These are phyloP conservation scores for Helotiales sp. DNA, from an alignment of 2,329 filamentous ascomycete genomes.

Conservation along the genomic window DNA sequence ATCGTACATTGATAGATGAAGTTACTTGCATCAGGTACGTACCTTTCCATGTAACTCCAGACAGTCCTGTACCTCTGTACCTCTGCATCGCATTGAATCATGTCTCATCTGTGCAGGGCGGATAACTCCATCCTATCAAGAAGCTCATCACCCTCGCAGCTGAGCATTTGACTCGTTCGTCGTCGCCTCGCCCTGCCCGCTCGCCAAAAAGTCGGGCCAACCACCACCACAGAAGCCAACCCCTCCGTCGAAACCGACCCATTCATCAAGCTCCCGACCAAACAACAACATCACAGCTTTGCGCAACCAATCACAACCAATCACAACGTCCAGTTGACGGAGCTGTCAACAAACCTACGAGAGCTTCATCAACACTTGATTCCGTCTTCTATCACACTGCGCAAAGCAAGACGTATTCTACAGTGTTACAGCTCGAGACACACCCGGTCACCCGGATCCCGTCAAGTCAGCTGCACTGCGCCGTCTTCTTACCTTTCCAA, in stretches of 20 bases:
- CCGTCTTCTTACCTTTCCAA: background rate
- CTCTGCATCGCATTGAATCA: background rate
- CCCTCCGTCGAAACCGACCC: background rate
- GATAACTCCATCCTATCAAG: conserved; percentile 1
- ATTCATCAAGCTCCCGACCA: conserved; percentile 17
- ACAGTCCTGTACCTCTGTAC: background rate
- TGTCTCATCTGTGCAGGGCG: background rate
- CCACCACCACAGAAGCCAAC: background rate
- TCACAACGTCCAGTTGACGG: conserved; percentile 20
- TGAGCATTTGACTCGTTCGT: background rate
- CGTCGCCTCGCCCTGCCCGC: background rate
- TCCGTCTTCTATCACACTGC: background rate
- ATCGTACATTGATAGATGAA: background rate
- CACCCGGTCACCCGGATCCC: background rate
- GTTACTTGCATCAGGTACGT: conserved; percentile 9
- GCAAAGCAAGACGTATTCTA: background rate
- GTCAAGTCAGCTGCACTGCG: conserved; percentile 5
- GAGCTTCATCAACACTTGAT: conserved; percentile 7
- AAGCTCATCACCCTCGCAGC: background rate
- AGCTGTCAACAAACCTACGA: conserved; percentile 33
- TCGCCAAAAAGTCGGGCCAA: conserved; percentile 7
- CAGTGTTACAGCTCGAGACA: background rate
- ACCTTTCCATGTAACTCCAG: no score
- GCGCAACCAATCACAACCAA: conserved; percentile 36
- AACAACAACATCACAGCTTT: conserved; percentile 19